phyloP scores from a whole-genome alignment of 306 rosid species.

The Inga laurina region DNA sequence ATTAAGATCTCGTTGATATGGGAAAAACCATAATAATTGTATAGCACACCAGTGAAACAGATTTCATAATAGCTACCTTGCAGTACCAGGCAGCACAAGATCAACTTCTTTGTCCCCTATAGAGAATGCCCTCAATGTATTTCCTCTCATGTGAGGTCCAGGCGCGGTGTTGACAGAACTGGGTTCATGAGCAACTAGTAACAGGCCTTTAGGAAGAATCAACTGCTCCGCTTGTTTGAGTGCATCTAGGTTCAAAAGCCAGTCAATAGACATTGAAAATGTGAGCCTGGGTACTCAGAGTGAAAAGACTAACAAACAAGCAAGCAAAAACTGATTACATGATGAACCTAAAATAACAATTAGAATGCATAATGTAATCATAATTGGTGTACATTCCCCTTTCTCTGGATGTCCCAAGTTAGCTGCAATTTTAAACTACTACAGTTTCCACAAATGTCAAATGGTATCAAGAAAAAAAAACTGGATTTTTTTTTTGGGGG shows the following conservation, averaged over 20 bases:
- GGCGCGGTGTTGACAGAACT: constrained; percentile 66
- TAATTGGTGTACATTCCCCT: too few species aligned
- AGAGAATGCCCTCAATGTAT: constrained; percentile 75
- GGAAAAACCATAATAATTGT: constrained; percentile 1
- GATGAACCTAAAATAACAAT: background rate
- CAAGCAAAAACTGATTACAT: background rate
- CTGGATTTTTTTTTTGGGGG: too few species aligned
- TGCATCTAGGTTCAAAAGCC: constrained; percentile 39
- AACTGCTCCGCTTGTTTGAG: constrained; percentile 47
- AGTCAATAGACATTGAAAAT: background rate
- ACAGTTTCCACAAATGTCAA: too few species aligned
- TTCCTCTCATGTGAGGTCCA: constrained; percentile 96
- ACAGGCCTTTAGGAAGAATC: constrained; percentile 67
- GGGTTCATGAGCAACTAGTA: constrained; percentile 87
- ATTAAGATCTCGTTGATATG: constrained; percentile 1
- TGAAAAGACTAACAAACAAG: background rate
- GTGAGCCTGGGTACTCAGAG: too few species aligned
- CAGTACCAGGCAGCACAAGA: constrained; percentile 90
- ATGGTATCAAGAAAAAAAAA: too few species aligned
- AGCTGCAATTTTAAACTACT: too few species aligned
- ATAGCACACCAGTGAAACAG: background rate
- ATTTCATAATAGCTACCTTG: constrained; percentile 57
- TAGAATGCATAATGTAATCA: too few species aligned
- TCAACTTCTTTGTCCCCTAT: constrained; percentile 91
- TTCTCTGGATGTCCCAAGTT: too few species aligned